Conservation (phyloP, 1,284 basidiomycete genomes). For the Porodaedalea pini region DNA sequence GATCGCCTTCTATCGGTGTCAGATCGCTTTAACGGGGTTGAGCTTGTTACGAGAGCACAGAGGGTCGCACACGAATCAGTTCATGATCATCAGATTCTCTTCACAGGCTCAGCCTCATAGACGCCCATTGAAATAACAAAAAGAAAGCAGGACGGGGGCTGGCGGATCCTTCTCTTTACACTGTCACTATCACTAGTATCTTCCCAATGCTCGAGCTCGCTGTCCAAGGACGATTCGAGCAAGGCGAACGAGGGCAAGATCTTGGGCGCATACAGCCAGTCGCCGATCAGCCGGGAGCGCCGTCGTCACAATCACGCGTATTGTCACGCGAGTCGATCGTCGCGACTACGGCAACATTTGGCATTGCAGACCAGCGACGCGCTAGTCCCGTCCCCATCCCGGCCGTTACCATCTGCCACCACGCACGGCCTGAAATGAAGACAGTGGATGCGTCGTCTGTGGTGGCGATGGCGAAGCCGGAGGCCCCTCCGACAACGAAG, state of each 20-base stretch:
- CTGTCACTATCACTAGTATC: no score
- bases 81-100: no score
- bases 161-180: no score
- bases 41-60: no score
- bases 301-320: neutral
- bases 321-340: neutral
- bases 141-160: neutral
- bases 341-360: neutral
- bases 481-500: conserved; percentile 42
- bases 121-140: no score
- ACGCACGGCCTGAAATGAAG: neutral
- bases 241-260: no score
- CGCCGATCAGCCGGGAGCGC: neutral
- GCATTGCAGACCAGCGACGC: neutral
- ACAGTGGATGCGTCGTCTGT: neutral
- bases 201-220: neutral
- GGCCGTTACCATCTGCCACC: neutral
- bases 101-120: no score
- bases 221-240: neutral
- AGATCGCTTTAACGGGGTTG: no score
- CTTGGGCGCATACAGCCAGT: no score
- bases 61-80: no score
- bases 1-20: no score
- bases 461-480: conserved; percentile 1
- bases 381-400: neutral